Evolutionary conservation across 2,329 filamentous ascomycete species (phyloP).

Genomic region (Cladosporium sp.): DNA sequence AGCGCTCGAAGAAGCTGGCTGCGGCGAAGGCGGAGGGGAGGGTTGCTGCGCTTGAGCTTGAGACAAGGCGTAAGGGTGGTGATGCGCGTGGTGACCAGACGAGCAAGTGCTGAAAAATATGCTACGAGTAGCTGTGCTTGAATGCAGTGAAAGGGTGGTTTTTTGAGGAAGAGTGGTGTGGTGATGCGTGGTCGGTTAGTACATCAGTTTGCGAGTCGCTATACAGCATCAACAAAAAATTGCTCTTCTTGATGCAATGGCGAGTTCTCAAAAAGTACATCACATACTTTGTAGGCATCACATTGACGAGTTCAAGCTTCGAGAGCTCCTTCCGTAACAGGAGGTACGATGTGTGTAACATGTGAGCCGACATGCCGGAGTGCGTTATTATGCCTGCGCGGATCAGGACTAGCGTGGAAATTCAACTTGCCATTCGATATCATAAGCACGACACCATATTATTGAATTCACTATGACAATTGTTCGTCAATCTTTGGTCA

Average conservation of each 20-base stretch:
- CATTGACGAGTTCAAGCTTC: background rate
- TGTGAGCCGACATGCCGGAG: background rate
- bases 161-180: background rate
- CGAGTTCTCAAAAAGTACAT: background rate
- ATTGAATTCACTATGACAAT: background rate
- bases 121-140: background rate
- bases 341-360: background rate
- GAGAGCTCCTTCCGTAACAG: background rate
- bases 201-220: background rate
- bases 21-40: background rate
- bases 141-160: background rate
- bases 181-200: background rate
- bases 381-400: background rate
- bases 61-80: background rate
- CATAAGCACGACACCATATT: background rate
- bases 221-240: background rate
- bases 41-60: constrained; percentile 9
- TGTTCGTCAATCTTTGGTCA: background rate
- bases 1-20: background rate
- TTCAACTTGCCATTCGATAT: background rate
- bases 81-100: background rate
- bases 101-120: background rate
- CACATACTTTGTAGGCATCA: background rate
- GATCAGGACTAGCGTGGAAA: background rate
- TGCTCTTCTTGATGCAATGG: background rate